Conservation (phyloP, 2,329 filamentous ascomycete species). For the Talaromyces amestolkiae region DNA sequence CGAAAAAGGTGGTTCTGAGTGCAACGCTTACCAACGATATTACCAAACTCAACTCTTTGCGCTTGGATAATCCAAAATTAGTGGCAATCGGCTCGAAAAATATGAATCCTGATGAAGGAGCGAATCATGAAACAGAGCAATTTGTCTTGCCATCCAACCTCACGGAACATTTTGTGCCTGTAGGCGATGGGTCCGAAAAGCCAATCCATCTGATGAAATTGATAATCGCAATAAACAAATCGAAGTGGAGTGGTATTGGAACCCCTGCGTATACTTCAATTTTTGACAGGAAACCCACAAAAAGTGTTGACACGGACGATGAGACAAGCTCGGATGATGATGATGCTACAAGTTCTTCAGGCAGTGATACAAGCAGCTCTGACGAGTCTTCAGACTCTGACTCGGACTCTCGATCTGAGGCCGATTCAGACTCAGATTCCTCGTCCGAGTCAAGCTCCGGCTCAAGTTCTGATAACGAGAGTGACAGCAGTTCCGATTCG, state of each 20-base stretch:
- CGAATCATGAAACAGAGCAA: slow-evolving; percentile 29
- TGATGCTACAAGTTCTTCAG: slow-evolving; percentile 39
- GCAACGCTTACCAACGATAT: slow-evolving; percentile 90
- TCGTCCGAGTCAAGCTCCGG: slow-evolving; percentile 22
- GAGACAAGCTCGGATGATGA: slow-evolving; percentile 17
- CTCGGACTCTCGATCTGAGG: slow-evolving; percentile 25
- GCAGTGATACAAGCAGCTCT: slow-evolving; percentile 22
- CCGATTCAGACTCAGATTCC: slow-evolving; percentile 22
- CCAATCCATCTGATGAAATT: slow-evolving; percentile 82
- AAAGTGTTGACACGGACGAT: not conserved
- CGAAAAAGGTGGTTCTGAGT: slow-evolving; percentile 82
- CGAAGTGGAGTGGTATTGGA: slow-evolving; percentile 16
- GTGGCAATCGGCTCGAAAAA: slow-evolving; percentile 65
- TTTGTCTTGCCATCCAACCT: slow-evolving; percentile 64
- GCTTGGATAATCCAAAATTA: slow-evolving; percentile 69
- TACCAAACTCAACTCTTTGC: slow-evolving; percentile 71
- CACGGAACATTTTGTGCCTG: slow-evolving; percentile 64
- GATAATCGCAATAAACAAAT: slow-evolving; percentile 49
- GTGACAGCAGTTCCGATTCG: slow-evolving; percentile 27
- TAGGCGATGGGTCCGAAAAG: slow-evolving; percentile 68
- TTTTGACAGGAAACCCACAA: not conserved
- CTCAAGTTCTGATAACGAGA: not conserved
- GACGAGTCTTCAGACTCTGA: slow-evolving; percentile 19
- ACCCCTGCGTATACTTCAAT: slow-evolving; percentile 11
- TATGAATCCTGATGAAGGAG: slow-evolving; percentile 23